These are phyloP conservation scores for Penicillium griseofulvum DNA, from an alignment of 2,329 filamentous ascomycete species.

Conservation along the genomic window DNA sequence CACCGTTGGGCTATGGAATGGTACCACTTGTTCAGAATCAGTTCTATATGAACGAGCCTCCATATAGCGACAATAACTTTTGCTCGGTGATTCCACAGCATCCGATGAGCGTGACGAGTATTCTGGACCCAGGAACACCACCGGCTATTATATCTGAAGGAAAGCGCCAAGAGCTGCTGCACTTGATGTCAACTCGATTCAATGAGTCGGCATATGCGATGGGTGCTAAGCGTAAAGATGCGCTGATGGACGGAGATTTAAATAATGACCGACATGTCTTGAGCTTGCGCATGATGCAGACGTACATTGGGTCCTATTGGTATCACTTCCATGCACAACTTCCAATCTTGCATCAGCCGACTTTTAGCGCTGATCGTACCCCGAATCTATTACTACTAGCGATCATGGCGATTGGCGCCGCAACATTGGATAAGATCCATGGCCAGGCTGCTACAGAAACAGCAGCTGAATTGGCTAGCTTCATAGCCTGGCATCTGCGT, in stretches of 20 bases:
- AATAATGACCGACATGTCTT: slow-evolving; percentile 62
- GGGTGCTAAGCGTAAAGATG: slow-evolving; percentile 70
- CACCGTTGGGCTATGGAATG: slow-evolving; percentile 52
- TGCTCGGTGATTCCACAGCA: slow-evolving; percentile 60
- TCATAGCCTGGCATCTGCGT: slow-evolving; percentile 86
- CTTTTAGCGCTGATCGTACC: slow-evolving; percentile 83
- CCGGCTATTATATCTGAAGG: slow-evolving; percentile 81
- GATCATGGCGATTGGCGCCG: slow-evolving; percentile 89
- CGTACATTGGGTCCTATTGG: slow-evolving; percentile 93
- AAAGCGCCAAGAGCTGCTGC: slow-evolving; percentile 78
- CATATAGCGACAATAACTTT: slow-evolving; percentile 48
- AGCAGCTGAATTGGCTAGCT: slow-evolving; percentile 81
- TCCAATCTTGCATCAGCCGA: slow-evolving; percentile 91
- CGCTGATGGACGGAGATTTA: slow-evolving; percentile 74
- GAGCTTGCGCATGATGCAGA: slow-evolving; percentile 92
- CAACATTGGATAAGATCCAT: slow-evolving; percentile 80
- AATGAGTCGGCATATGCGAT: slow-evolving; percentile 75
- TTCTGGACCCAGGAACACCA: slow-evolving; percentile 75
- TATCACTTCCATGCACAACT: slow-evolving; percentile 90
- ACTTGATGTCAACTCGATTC: slow-evolving; percentile 77
- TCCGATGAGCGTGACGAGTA: slow-evolving; percentile 84
- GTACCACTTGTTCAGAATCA: slow-evolving; percentile 47
- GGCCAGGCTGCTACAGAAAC: slow-evolving; percentile 69
- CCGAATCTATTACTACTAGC: slow-evolving; percentile 80
- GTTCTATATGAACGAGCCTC: slow-evolving; percentile 51